These are phyloP conservation scores for Nidula niveotomentosa DNA, from an alignment of 1,284 basidiomycete genomes.

Conservation along the genomic window DNA sequence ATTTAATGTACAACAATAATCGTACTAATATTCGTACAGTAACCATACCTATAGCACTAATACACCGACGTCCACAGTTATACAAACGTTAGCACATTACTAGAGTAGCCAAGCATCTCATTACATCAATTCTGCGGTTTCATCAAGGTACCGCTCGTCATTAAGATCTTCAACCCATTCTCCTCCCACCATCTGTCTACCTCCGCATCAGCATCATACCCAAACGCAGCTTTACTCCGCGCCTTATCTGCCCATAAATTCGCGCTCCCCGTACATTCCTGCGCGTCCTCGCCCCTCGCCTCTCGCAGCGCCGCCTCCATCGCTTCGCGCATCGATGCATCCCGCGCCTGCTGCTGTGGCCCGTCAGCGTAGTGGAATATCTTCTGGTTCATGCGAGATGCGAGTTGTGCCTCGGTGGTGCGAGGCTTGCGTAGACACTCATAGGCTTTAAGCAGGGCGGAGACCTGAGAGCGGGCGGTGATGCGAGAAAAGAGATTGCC, in stretches of 20 bases:
- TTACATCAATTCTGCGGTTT: no score
- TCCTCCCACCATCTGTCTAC: slow-evolving; percentile 14
- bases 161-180: neutral
- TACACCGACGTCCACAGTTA: no score
- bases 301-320: slow-evolving; percentile 16
- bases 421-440: slow-evolving; percentile 25
- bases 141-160: neutral
- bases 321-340: slow-evolving; percentile 24
- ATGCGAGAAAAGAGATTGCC: slow-evolving; percentile 27
- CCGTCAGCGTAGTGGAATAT: slow-evolving; percentile 34
- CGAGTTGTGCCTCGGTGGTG: slow-evolving; percentile 23
- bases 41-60: no score
- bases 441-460: slow-evolving; percentile 25
- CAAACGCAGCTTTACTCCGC: slow-evolving; percentile 14
- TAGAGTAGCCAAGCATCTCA: no score
- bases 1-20: no score
- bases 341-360: slow-evolving; percentile 29
- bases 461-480: slow-evolving; percentile 18
- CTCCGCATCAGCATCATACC: slow-evolving; percentile 20
- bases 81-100: no score
- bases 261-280: slow-evolving; percentile 6
- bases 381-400: slow-evolving; percentile 25
- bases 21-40: no score
- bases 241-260: slow-evolving; percentile 21
- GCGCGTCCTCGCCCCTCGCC: slow-evolving; percentile 11